Conservation (phyloP, 164 flowering plant genomes). For the Houttuynia cordata region DNA sequence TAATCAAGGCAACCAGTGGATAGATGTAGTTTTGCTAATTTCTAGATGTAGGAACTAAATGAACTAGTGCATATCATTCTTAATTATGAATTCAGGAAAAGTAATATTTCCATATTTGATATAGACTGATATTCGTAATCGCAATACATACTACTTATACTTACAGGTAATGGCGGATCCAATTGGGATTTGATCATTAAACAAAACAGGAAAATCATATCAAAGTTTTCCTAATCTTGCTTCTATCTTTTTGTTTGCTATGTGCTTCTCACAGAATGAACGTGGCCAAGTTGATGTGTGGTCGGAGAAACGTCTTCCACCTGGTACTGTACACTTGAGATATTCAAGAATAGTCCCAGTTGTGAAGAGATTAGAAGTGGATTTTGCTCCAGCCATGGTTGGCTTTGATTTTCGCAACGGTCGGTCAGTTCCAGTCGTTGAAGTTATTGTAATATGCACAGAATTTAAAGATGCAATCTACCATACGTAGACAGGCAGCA, state of each 20-base stretch:
- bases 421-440: constrained; percentile 55
- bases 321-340: constrained; percentile 84
- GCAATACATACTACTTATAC: no score
- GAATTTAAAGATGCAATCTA: constrained; percentile 74
- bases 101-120: no score
- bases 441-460: constrained; percentile 81
- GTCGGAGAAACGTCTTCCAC: constrained; percentile 98
- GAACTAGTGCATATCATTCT: no score
- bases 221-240: background rate
- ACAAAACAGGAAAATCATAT: background rate
- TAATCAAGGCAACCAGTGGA: background rate
- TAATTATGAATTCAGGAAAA: no score
- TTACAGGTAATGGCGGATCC: background rate
- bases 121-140: no score
- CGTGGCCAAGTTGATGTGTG: constrained; percentile 96
- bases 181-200: background rate
- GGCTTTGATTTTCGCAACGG: constrained; percentile 95
- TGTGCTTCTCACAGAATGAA: constrained; percentile 46
- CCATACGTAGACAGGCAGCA: no score
- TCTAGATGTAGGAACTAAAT: no score
- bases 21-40: no score
- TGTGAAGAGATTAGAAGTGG: constrained; percentile 70
- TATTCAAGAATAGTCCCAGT: constrained; percentile 56
- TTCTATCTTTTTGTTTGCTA: background rate
- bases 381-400: constrained; percentile 98